These are phyloP conservation scores for Aspergillus tanneri DNA, from an alignment of 2,329 filamentous ascomycete species.

Conservation along the genomic window DNA sequence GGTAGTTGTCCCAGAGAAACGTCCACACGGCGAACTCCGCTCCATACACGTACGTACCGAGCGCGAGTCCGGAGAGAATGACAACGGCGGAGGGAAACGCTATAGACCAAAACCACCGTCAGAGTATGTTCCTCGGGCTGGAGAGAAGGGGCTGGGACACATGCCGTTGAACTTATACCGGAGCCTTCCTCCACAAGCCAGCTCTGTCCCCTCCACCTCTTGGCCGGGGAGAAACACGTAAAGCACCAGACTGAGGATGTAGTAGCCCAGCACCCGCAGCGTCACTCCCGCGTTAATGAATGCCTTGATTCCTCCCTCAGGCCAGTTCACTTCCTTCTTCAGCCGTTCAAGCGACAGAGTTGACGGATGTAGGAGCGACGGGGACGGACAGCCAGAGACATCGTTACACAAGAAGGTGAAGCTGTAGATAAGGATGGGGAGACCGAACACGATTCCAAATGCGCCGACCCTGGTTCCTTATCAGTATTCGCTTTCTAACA, in stretches of 20 bases:
- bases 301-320: constrained; percentile 65
- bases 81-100: constrained; percentile 74
- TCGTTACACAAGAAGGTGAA: constrained; percentile 90
- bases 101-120: constrained; percentile 39
- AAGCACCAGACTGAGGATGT: constrained; percentile 70
- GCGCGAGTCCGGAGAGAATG: constrained; percentile 68
- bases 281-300: constrained; percentile 69
- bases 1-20: constrained; percentile 87
- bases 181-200: constrained; percentile 69
- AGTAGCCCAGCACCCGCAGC: constrained; percentile 73
- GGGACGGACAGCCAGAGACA: constrained; percentile 83
- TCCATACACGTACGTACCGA: constrained; percentile 74
- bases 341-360: constrained; percentile 69
- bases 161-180: constrained; percentile 79
- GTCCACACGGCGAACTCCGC: constrained; percentile 85
- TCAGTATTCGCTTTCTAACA: constrained; percentile 10
- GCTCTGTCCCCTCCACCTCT: constrained; percentile 66
- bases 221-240: constrained; percentile 74
- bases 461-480: constrained; percentile 64
- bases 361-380: constrained; percentile 71
- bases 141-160: constrained; percentile 15
- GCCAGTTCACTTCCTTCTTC: constrained; percentile 81
- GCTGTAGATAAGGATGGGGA: constrained; percentile 75
- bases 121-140: constrained; percentile 6
- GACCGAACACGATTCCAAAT: constrained; percentile 71